A percentile compares a stretch with the other conserved stretches of the same genome.
These are phyloP conservation scores for Kuraishia piskuri DNA, from an alignment of 805 yeast species.

Conservation along the genomic window DNA sequence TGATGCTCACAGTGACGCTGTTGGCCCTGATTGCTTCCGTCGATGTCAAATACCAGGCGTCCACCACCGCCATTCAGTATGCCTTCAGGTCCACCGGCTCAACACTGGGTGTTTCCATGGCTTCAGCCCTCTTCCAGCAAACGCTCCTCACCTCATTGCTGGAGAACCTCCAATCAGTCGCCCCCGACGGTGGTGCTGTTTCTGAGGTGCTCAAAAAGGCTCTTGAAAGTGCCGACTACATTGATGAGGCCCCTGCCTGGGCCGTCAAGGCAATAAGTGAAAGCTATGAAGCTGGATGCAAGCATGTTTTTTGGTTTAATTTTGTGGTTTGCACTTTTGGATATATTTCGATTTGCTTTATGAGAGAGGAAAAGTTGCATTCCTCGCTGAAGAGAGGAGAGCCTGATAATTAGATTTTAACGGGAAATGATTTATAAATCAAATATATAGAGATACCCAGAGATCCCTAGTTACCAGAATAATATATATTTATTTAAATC, in stretches of 20 bases:
- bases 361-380: conserved; percentile 53
- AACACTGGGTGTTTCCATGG: conserved; percentile 70
- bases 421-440: too few species aligned
- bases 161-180: conserved; percentile 14
- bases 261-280: conserved; percentile 36
- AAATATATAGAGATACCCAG: too few species aligned
- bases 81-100: conserved; percentile 83
- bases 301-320: conserved; percentile 43
- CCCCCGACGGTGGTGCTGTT: conserved; percentile 28
- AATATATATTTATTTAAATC: too few species aligned
- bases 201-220: conserved; percentile 40
- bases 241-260: conserved; percentile 44
- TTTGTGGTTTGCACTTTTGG: conserved; percentile 26
- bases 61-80: conserved; percentile 77
- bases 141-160: conserved; percentile 25
- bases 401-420: background rate
- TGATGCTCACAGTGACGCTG: conserved; percentile 57
- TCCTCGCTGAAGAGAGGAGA: conserved; percentile 33
- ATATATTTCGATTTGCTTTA: conserved; percentile 31
- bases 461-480: too few species aligned
- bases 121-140: conserved; percentile 58
- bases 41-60: conserved; percentile 59
- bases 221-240: conserved; percentile 46
- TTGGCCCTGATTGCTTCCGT: conserved; percentile 69
- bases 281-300: conserved; percentile 45